These are phyloP conservation scores for Closterium sp. DNA, from an alignment of 139 green algal genomes.

Conservation along the genomic window DNA sequence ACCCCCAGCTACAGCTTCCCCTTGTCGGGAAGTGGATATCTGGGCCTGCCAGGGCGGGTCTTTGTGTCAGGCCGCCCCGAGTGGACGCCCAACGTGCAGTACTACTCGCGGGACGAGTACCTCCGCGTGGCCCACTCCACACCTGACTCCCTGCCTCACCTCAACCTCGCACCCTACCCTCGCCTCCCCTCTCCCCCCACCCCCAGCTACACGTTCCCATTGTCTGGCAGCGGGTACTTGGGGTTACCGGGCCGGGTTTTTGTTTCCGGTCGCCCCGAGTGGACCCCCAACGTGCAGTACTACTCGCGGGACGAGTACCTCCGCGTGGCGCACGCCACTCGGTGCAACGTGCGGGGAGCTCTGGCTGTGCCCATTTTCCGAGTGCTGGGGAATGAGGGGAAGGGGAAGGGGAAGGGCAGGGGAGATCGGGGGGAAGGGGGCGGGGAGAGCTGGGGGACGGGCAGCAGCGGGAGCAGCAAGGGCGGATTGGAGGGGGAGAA, in stretches of 20 bases:
- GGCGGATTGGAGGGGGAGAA: background rate
- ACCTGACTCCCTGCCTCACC: no score
- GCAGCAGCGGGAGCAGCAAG: background rate
- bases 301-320: slow-evolving; percentile 45
- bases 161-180: no score
- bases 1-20: background rate
- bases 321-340: slow-evolving; percentile 13
- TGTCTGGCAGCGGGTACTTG: background rate
- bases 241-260: slow-evolving; percentile 41
- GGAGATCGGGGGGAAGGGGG: background rate
- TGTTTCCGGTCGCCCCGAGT: slow-evolving; percentile 29
- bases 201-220: background rate
- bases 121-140: background rate
- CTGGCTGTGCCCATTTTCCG: slow-evolving; percentile 38
- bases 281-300: slow-evolving; percentile 49
- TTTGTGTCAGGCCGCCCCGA: background rate
- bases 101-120: slow-evolving; percentile 43
- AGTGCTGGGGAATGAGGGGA: background rate
- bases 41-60: background rate
- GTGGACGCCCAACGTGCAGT: slow-evolving; percentile 40
- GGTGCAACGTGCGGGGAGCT: slow-evolving; percentile 34
- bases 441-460: background rate
- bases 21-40: no score
- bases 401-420: no score
- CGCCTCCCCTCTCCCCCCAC: no score